Conservation (phyloP, 169 alveolate genomes). For the Fabrea salina region DNA sequence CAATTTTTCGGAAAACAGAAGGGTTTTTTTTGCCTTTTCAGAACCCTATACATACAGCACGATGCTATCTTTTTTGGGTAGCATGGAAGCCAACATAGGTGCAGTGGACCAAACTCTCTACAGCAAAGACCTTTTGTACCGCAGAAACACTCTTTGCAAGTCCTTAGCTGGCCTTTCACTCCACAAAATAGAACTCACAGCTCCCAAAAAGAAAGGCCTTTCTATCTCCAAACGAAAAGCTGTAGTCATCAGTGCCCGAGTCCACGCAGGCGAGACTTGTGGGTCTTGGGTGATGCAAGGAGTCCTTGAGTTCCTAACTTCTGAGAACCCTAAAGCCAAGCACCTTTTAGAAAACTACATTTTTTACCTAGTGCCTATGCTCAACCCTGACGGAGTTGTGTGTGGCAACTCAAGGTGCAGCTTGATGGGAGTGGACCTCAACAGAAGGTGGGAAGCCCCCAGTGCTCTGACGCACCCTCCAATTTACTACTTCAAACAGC, state of each 20-base stretch:
- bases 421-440: constrained; percentile 65
- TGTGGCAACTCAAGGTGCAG: constrained; percentile 60
- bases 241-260: constrained; percentile 77
- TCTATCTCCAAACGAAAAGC: not conserved
- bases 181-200: not conserved
- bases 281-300: constrained; percentile 84
- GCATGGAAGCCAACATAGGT: not conserved
- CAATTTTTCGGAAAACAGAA: not conserved
- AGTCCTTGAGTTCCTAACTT: constrained; percentile 61
- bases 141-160: not conserved
- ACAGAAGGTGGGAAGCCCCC: constrained; percentile 66
- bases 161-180: not conserved
- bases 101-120: not conserved
- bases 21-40: not conserved
- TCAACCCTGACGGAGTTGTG: constrained; percentile 72
- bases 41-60: not conserved
- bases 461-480: constrained; percentile 55
- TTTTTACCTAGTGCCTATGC: constrained; percentile 70
- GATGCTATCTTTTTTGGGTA: not conserved
- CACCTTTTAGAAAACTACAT: constrained; percentile 40
- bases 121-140: not conserved
- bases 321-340: constrained; percentile 32
- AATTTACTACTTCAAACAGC: constrained; percentile 43
- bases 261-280: constrained; percentile 89
- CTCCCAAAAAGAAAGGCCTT: not conserved